phyloP scores from a whole-genome alignment of 495 filamentous ascomycete genomes.

The Elasticomyces elasticus region DNA sequence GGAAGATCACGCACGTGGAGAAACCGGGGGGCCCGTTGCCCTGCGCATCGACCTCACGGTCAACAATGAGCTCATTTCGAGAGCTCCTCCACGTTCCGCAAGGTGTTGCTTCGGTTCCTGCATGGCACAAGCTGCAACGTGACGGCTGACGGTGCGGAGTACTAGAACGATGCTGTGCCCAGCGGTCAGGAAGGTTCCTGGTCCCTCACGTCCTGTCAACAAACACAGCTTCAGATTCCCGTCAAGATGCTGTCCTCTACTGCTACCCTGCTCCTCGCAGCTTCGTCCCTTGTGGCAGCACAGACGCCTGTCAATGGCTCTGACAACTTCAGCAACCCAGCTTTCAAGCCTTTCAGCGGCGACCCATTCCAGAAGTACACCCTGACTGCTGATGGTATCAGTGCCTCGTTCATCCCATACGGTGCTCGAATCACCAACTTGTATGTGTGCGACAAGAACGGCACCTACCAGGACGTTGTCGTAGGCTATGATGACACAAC shows the following conservation, averaged over 20 bases:
- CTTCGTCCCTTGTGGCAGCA: constrained; percentile 7
- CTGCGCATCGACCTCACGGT: constrained; percentile 1
- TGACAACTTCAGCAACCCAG: not conserved
- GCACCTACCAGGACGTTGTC: constrained; percentile 54
- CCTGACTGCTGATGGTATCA: constrained; percentile 58
- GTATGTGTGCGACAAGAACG: constrained; percentile 57
- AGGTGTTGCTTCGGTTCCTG: not conserved
- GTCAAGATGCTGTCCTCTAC: constrained; percentile 8
- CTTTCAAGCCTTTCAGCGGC: constrained; percentile 20
- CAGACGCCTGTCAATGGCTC: not conserved
- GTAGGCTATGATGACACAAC: constrained; percentile 64
- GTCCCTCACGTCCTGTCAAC: not conserved
- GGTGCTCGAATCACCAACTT: constrained; percentile 65
- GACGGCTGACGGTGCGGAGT: not conserved
- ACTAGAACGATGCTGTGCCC: not conserved
- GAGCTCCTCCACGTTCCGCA: constrained; percentile 7
- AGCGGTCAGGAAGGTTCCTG: not conserved
- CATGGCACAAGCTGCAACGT: not conserved
- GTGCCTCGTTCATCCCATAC: constrained; percentile 61
- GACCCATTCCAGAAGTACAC: constrained; percentile 51
- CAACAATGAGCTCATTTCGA: not conserved
- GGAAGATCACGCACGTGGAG: not conserved
- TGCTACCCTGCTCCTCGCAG: constrained; percentile 12
- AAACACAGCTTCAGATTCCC: not conserved
- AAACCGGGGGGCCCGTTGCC: not conserved